Evolutionary conservation across 345 rosid species (phyloP), one percentile per base, ranked within the genome.

Genomic region (Hibiscus trionum): DNA sequence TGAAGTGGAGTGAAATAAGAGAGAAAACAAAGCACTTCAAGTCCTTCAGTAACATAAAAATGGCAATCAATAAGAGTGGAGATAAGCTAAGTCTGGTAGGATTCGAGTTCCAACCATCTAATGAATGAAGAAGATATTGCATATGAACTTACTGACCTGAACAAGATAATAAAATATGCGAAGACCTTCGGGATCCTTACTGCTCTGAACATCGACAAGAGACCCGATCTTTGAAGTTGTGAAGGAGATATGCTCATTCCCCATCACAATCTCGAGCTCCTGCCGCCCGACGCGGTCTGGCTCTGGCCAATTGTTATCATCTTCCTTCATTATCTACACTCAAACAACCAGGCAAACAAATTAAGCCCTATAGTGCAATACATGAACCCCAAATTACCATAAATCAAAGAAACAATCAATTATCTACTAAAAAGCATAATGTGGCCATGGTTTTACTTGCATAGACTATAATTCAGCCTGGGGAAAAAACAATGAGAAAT

Each of bases 21-120:
- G 99, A 95, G 87, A 95, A 95, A 16, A 95, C 99, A 67, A 89
- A 90, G 83, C 99, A 95, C 79, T 95, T 95, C 89, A 95, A 82
- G 83, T 95, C 99, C 99, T 95, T 91, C 93, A 86, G 78, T 74
- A 46, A 80, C 70, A 73, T 17, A 33, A 67, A 74, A 57, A 19
- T 53, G 29, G 31, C 61, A 53, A 77, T 57, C 67, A 53, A n/a
- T 17, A 31, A 46, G 49, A 52, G 47, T 46, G 15, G 4, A 10
- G 44, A 8, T 5, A 39, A 39, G 10, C 44, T 4, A 11, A 46
- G 50, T 11, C 14, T 46, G 50, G 50, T 11, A 46, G 14, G 50
- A 11, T 46, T 46, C 50, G 16, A 1, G 11, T 46, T 10, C 15
- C 15, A 46, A 10, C 4, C 12, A 46, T 46, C 14, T 7, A 46